Conservation (phyloP, 169 alveolate species). For the Cryptosporidium baileyi region DNA sequence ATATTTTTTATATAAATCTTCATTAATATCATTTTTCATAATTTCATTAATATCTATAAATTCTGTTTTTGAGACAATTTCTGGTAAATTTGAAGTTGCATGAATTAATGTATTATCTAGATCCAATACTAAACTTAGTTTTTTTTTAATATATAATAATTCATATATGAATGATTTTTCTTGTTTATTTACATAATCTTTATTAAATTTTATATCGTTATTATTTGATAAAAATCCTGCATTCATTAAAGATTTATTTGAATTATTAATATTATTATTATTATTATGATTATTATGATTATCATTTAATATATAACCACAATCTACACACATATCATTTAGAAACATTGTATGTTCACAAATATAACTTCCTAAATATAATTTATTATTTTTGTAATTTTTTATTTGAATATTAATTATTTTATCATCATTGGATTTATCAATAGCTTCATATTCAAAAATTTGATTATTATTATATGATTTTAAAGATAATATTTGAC, state of each 20-base stretch:
- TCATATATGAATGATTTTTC: conserved; percentile 48
- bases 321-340: conserved; percentile 48
- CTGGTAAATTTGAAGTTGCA: conserved; percentile 75
- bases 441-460: not conserved
- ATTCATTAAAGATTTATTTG: conserved; percentile 5
- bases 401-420: not conserved
- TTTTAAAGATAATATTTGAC: not conserved
- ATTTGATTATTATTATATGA: not conserved
- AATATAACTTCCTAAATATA: not conserved
- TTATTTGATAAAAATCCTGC: conserved; percentile 57
- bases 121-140: conserved; percentile 81
- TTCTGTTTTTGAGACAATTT: not conserved
- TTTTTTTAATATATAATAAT: conserved; percentile 66
- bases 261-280: not conserved
- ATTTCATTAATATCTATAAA: not conserved
- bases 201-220: conserved; percentile 24
- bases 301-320: conserved; percentile 12
- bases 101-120: conserved; percentile 83
- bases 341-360: conserved; percentile 56
- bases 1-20: conserved; percentile 7
- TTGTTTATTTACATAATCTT: conserved; percentile 14
- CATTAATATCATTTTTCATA: conserved; percentile 13
- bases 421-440: not conserved
- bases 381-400: not conserved
- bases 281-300: not conserved